These are phyloP conservation scores for Colletotrichum tabaci DNA, from an alignment of 2,329 filamentous ascomycete species.

Conservation along the genomic window DNA sequence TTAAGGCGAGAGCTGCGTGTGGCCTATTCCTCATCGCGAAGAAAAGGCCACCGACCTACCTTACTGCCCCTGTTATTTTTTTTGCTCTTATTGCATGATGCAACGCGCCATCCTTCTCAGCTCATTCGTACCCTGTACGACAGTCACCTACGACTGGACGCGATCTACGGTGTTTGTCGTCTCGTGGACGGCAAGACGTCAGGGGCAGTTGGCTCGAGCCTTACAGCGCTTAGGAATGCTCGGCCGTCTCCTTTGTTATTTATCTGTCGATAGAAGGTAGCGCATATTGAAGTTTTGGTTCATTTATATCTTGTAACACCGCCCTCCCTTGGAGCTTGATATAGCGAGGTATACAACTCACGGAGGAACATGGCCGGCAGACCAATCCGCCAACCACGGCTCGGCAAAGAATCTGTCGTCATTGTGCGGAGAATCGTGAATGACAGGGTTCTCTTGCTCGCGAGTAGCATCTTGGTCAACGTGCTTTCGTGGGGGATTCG, in stretches of 20 bases:
- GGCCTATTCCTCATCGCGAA: constrained; percentile 5
- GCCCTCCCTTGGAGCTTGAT: background rate
- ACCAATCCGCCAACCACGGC: too few relatives aligned
- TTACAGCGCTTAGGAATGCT: constrained; percentile 10
- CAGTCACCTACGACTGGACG: too few relatives aligned
- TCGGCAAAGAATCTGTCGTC: too few relatives aligned
- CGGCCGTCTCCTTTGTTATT: constrained; percentile 14
- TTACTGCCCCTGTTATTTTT: constrained; percentile 9
- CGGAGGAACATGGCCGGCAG: too few relatives aligned
- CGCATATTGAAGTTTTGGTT: background rate
- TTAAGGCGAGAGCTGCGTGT: constrained; percentile 15
- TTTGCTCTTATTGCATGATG: constrained; percentile 15
- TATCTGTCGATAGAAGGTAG: constrained; percentile 1
- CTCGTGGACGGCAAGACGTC: constrained; percentile 10
- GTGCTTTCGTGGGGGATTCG: too few relatives aligned
- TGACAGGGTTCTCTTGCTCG: too few relatives aligned
- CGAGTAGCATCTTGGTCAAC: too few relatives aligned
- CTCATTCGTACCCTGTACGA: background rate
- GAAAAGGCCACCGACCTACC: background rate
- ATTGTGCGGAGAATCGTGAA: too few relatives aligned
- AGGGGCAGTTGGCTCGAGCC: constrained; percentile 18
- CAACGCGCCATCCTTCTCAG: constrained; percentile 14
- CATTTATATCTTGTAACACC: background rate
- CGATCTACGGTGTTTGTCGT: background rate
- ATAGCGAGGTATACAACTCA: background rate